Base-by-base conservation (phyloP, 208 protist species). In the Acanthamoeba castellanii region DNA sequence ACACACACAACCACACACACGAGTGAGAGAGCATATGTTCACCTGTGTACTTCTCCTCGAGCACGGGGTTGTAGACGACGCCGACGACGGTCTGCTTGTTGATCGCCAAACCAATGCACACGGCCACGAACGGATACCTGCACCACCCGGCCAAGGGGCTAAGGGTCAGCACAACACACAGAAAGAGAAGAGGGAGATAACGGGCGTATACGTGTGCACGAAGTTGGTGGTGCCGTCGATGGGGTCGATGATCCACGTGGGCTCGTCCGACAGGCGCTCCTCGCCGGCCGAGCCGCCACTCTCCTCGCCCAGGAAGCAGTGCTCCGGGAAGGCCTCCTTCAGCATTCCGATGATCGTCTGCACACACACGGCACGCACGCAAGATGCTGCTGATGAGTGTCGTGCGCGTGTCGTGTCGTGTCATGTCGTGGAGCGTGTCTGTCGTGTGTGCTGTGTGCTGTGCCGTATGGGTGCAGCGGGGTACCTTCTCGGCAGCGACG, bases 171-270 rank as follows among this genome's bases (percentile, higher is more conserved):
- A 25, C 25, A n/a, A 5, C 1, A 37, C 25, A 45, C 20, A 14
- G 30, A n/a, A 27, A 6, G 25, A 50, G 16, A 18, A 7, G 7
- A 59, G 59, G 25, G 6, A 8, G 66, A 8, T 27, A 0, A 37
- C 25, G 30, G 13, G 66, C 30, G 66, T 55, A 95, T 55, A 95
- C 88, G 27, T 66, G 87, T 97, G 96, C 6, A 97, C 93, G 95
- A 96, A 96, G 72, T 97, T 97, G 55, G 96, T 97, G 50, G 96
- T 97, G 8, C 96, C 96, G 52, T 97, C 96, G 27, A 97, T 30
- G 27, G 96, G 96, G 50, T 97, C 96, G n/a, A 95, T 84, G 52
- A 97, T 95, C 91, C 89, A 97, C 37, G 96, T 97, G 27, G 91
- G 92, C 7, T 45, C 74, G 81, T 96, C 95, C 6, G 95, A 95